Conservation (phyloP, 2,329 filamentous ascomycete species). For the Diaporthe longicolla region DNA sequence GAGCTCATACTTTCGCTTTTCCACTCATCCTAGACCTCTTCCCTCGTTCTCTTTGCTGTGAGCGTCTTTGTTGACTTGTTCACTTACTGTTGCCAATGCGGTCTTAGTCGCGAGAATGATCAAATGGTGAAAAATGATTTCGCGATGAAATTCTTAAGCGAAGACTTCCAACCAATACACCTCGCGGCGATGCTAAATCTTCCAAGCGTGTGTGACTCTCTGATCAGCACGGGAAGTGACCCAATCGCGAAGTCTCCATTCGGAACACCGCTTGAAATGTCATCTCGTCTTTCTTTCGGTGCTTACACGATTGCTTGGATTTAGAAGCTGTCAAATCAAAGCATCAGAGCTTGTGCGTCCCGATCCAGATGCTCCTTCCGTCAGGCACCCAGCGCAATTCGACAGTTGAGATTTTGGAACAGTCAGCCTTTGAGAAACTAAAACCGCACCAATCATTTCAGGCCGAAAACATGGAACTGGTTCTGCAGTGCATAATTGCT, state of each 20-base stretch:
- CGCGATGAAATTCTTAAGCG: neutral
- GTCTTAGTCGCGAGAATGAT: neutral
- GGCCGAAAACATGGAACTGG: neutral
- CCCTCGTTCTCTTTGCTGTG: neutral
- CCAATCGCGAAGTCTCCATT: neutral
- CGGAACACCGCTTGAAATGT: neutral
- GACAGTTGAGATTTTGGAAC: neutral
- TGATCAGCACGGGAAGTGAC: neutral
- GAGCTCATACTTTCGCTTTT: neutral
- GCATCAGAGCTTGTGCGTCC: neutral
- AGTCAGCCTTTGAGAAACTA: accelerated
- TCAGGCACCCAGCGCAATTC: neutral
- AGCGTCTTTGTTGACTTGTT: neutral
- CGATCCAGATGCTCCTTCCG: accelerated
- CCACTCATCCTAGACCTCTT: neutral
- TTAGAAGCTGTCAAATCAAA: neutral
- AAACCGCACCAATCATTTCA: too few species aligned
- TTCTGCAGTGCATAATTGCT: neutral
- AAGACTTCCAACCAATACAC: neutral
- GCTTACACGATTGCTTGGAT: neutral
- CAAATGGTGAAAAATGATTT: accelerated
- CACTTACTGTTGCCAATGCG: accelerated
- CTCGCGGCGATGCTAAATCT: neutral
- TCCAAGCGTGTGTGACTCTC: neutral
- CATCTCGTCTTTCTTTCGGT: neutral